Evolutionary conservation across 2,329 filamentous ascomycete species (phyloP).

Genomic region (Botrytis medusae): DNA sequence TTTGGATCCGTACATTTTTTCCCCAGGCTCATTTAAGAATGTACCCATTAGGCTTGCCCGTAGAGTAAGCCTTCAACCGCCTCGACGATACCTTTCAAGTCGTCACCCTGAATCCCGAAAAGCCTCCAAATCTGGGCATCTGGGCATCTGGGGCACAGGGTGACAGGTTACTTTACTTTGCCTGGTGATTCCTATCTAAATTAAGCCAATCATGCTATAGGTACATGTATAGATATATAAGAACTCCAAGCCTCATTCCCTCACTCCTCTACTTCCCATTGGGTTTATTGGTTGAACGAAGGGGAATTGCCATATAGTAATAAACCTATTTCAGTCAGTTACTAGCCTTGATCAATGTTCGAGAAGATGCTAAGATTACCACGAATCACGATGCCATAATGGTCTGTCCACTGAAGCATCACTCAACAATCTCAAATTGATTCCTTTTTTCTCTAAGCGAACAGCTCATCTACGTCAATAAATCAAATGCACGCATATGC

Average conservation of each 20-base stretch:
- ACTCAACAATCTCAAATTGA: background rate
- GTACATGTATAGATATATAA: background rate
- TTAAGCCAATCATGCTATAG: conserved; percentile 4
- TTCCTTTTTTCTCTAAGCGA: background rate
- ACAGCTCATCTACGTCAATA: conserved; percentile 15
- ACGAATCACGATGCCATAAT: background rate
- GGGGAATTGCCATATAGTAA: background rate
- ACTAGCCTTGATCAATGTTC: background rate
- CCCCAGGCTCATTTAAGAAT: background rate
- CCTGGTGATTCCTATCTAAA: background rate
- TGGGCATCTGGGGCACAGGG: background rate
- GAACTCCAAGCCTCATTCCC: background rate
- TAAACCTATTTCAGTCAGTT: background rate
- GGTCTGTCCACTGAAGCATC: background rate
- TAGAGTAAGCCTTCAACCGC: background rate
- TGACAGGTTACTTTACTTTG: background rate
- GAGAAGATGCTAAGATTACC: background rate
- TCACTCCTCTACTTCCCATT: background rate
- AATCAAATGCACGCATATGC: conserved; percentile 3
- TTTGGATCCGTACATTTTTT: background rate
- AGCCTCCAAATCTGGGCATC: background rate
- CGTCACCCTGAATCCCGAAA: background rate
- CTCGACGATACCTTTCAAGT: background rate
- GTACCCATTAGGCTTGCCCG: background rate
- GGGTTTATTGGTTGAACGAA: background rate